These are phyloP conservation scores for Cutaneotrichosporon sp. DNA, from an alignment of 1,284 basidiomycete genomes.

Conservation along the genomic window DNA sequence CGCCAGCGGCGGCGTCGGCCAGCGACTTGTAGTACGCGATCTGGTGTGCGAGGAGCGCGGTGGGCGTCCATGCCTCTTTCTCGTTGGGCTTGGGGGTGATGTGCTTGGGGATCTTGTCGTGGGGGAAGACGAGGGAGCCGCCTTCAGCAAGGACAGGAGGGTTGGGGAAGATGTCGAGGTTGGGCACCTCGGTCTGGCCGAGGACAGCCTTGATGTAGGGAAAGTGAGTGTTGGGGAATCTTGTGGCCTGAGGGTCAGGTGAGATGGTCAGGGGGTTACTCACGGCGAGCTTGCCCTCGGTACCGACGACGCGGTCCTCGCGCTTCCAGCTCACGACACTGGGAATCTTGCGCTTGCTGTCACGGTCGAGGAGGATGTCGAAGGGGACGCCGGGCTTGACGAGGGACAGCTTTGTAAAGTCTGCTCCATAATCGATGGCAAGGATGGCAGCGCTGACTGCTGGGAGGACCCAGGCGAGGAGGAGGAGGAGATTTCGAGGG, in stretches of 20 bases:
- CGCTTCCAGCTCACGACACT: slow-evolving; percentile 85
- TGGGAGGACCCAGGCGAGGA: slow-evolving; percentile 42
- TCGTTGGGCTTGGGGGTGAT: slow-evolving; percentile 60
- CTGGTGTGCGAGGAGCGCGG: slow-evolving; percentile 94
- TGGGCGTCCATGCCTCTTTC: slow-evolving; percentile 64
- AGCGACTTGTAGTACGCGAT: slow-evolving; percentile 85
- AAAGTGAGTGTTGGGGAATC: slow-evolving; percentile 87
- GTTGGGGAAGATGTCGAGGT: slow-evolving; percentile 59
- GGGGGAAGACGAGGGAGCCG: slow-evolving; percentile 65
- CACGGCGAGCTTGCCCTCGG: slow-evolving; percentile 83
- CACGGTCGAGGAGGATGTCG: slow-evolving; percentile 93
- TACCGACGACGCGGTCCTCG: slow-evolving; percentile 82
- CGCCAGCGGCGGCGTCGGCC: slow-evolving; percentile 68
- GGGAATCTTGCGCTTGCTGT: slow-evolving; percentile 94
- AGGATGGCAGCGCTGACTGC: slow-evolving; percentile 61
- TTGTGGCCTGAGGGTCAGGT: slow-evolving; percentile 65
- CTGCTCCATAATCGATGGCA: slow-evolving; percentile 93
- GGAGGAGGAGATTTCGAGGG: slow-evolving; percentile 24
- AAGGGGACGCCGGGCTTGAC: slow-evolving; percentile 96
- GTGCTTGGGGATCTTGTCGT: slow-evolving; percentile 67
- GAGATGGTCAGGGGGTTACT: slow-evolving; percentile 47
- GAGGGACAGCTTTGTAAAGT: slow-evolving; percentile 93
- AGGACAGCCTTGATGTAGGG: slow-evolving; percentile 82
- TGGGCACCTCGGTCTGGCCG: slow-evolving; percentile 53
- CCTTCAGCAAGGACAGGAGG: slow-evolving; percentile 48